Base-by-base conservation (phyloP, 2,329 filamentous ascomycete genomes). In the Endoconidiophora polonica region DNA sequence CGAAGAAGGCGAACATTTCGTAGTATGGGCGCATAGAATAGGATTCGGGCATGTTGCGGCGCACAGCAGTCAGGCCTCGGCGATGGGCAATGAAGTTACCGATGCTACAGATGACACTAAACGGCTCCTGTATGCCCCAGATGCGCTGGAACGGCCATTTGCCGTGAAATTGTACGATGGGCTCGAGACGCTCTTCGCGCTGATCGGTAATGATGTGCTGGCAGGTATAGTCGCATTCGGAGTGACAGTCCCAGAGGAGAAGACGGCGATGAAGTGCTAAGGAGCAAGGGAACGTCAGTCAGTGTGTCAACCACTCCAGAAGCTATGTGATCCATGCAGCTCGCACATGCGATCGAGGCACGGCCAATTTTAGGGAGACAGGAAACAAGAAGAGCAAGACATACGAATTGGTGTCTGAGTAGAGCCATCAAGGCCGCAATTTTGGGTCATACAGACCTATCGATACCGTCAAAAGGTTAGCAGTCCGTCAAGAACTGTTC, bases 91-190 rank as follows among this genome's bases (percentile, higher is more conserved):
- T 74, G 60, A 91, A 81, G 71, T 98, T 98, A 60, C 93, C 76
- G 47, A 94, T 72, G 56, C 85, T 94, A 72, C 95, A 98, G 60
- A 95, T 70, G 57, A 96, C 90, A 46, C 81, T 87, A 63, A 88
- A 86, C 53, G 90, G 87, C 68, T 98, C 91, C 68, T 98, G 91
- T 70, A 94, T 83, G 63, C 91, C 91, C 49, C 93, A 66, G 60
- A 95, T 74, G 57, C 91, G 84, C 64, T 81, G 72, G 68, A 98
- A 98, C 38, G 91, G 91, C 91, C 91, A 98, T 74, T 98, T 98
- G 29, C 91, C 91, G 68, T 98, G 87, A 71, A 88, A 98, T 67
- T 98, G 91, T 51, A 90, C 81, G 46, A 95, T 66, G 9, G 79
- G 74, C 26, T 77, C 75, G 54, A 77, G 74, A 55, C 74, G 69